Percentiles rank a stretch among this genome's conserved stretches.
phyloP scores from a whole-genome alignment of 225 moss, liverwort and hornwort species.

The Ulota crispa region DNA sequence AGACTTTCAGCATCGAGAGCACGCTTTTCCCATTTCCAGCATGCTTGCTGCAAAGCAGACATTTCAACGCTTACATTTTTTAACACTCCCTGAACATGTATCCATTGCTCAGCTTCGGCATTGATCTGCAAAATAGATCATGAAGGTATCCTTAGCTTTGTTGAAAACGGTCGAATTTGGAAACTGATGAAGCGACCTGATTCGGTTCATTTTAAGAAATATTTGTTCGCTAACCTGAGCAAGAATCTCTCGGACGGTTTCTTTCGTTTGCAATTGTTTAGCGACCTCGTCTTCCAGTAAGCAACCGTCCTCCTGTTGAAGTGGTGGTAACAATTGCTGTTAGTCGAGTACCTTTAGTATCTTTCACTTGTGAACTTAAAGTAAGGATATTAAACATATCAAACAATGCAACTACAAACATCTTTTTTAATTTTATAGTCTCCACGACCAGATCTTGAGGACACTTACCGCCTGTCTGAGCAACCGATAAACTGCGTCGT shows the following conservation, averaged over 20 bases:
- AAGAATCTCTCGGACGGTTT: slow-evolving; percentile 58
- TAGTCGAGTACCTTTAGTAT: not conserved
- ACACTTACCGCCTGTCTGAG: slow-evolving; percentile 50
- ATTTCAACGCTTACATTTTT: slow-evolving; percentile 87
- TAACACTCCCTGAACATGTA: slow-evolving; percentile 79
- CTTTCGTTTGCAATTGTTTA: slow-evolving; percentile 55
- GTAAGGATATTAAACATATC: not conserved
- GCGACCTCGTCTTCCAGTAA: slow-evolving; percentile 50
- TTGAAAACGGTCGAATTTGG: not conserved
- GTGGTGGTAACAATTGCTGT: not conserved
- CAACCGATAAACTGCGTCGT: slow-evolving; percentile 47
- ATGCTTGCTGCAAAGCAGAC: slow-evolving; percentile 71
- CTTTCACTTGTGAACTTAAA: not conserved
- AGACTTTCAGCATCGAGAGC: slow-evolving; percentile 78
- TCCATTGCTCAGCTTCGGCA: slow-evolving; percentile 91
- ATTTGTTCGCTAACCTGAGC: slow-evolving; percentile 37
- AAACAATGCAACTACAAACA: not conserved
- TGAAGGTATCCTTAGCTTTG: not conserved
- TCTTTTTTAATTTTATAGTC: not conserved
- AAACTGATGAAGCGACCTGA: not conserved
- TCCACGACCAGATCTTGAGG: not conserved
- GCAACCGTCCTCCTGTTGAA: slow-evolving; percentile 49
- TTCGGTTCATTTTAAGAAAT: not conserved
- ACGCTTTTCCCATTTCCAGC: slow-evolving; percentile 83
- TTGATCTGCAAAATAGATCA: slow-evolving; percentile 34